Base-by-base conservation (phyloP, 2,329 filamentous ascomycete genomes). In the Talaromyces albobiverticillius region DNA sequence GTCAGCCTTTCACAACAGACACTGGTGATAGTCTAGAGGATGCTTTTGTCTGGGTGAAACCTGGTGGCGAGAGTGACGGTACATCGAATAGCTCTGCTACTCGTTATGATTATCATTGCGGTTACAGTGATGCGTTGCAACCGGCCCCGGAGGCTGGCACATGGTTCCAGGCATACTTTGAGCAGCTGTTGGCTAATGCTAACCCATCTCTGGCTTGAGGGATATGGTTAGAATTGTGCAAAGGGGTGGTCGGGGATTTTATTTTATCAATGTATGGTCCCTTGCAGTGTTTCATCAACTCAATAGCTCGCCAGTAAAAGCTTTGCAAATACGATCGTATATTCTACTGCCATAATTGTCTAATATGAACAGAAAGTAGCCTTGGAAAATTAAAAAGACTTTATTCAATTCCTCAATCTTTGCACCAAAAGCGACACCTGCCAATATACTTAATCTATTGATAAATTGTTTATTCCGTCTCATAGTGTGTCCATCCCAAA, bases 1-100 rank as follows among this genome's bases (percentile, higher is more conserved):
- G 85, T 56, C 69, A 71, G n/a, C 79, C 83, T n/a, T 84, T 84
- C 1, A 81, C 80, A 3, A 76, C 82, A n/a, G 74, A 82, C 64
- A 88, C 85, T 8, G 82, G 81, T 13, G 77, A 83, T 58, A 64
- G 70, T 1, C 72, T 85, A 16, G 75, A 80, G 31, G 86, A 88
- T 66, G 83, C 85, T 38, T 85, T 88, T 60, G 85, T 87, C 54
- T 88, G 85, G 85, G 74, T 87, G 61, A 88, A 88, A 78, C 85
- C 85, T 4, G 85, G 85, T 59, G 78, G 77, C 51, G 79, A 81
- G 66, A 74, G 72, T 53, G 78, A 81, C 55, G 78, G 77, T 53
- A 80, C 77, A 34, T 79, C 75, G 32, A 69, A 82, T 62, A 74
- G 71, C 36, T 70, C 62, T 31, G 76, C 82, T 9, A 59, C 70